phyloP scores from a whole-genome alignment of 257 asterid genomes.

The Nyctanthes arbortristis region DNA sequence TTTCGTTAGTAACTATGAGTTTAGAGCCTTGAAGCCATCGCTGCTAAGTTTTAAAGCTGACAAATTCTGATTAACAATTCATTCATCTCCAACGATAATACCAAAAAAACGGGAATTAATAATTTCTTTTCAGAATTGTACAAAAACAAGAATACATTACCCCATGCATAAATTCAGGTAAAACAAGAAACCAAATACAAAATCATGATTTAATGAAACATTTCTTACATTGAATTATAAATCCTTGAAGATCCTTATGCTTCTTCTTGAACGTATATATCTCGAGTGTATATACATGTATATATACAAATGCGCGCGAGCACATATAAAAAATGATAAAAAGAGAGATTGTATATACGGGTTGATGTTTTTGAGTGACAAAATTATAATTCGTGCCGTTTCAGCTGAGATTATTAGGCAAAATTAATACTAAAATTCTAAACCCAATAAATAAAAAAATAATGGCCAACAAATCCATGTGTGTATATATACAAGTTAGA shows the following conservation, averaged over 20 bases:
- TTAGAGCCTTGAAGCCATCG: background rate
- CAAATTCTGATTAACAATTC: background rate
- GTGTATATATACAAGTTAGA: background rate
- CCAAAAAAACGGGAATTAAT: too few species aligned
- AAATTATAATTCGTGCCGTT: conserved; percentile 50
- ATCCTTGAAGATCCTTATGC: background rate
- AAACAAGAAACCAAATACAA: background rate
- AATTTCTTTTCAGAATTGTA: too few species aligned
- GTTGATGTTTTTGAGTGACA: too few species aligned
- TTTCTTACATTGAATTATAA: background rate
- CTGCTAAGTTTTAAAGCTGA: background rate
- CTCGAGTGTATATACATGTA: background rate
- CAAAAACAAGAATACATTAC: background rate
- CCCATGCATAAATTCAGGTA: background rate
- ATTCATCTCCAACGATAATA: too few species aligned
- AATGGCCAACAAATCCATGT: conserved; percentile 20
- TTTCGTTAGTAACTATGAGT: background rate
- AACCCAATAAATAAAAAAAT: background rate
- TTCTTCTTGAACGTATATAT: background rate
- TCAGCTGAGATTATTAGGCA: conserved; percentile 25
- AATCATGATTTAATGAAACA: background rate
- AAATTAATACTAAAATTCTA: background rate
- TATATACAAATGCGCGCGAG: background rate
- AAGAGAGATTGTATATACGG: conserved; percentile 21
- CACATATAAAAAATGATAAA: background rate